These are phyloP conservation scores for Phytophthora sp. DNA, from an alignment of 352 stramenopile species.

Conservation along the genomic window DNA sequence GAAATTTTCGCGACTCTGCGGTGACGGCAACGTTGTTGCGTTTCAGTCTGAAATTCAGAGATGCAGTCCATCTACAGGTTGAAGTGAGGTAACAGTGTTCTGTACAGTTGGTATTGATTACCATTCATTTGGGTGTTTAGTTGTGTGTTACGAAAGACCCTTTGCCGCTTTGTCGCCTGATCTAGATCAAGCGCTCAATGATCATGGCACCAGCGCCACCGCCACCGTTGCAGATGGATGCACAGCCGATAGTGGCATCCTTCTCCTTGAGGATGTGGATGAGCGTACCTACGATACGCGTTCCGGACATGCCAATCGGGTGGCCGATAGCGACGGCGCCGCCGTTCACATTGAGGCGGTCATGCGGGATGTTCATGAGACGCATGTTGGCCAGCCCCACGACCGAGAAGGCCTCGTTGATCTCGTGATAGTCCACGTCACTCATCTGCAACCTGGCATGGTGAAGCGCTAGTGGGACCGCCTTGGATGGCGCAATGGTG, in stretches of 20 bases:
- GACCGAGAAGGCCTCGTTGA: slow-evolving; percentile 99
- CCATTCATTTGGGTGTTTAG: slow-evolving; percentile 21
- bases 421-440: slow-evolving; percentile 98
- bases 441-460: slow-evolving; percentile 89
- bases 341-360: slow-evolving; percentile 97
- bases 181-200: slow-evolving; percentile 90
- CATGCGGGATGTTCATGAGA: slow-evolving; percentile 92
- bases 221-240: slow-evolving; percentile 98
- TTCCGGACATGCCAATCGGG: slow-evolving; percentile 89
- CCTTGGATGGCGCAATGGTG: slow-evolving; percentile 95
- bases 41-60: slow-evolving; percentile 19
- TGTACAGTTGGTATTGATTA: slow-evolving; percentile 25
- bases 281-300: slow-evolving; percentile 95
- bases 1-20: slow-evolving; percentile 62
- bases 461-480: slow-evolving; percentile 92
- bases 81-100: slow-evolving; percentile 1
- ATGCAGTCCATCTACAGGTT: slow-evolving; percentile 15
- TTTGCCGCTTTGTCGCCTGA: neutral
- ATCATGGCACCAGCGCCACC: slow-evolving; percentile 96
- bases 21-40: slow-evolving; percentile 21
- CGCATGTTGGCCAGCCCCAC: slow-evolving; percentile 96
- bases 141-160: no score
- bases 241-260: slow-evolving; percentile 95
- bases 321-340: slow-evolving; percentile 90
- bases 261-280: slow-evolving; percentile 95